phyloP scores from a whole-genome alignment of 2,329 filamentous ascomycete species.

The Hypoxylon sp. region DNA sequence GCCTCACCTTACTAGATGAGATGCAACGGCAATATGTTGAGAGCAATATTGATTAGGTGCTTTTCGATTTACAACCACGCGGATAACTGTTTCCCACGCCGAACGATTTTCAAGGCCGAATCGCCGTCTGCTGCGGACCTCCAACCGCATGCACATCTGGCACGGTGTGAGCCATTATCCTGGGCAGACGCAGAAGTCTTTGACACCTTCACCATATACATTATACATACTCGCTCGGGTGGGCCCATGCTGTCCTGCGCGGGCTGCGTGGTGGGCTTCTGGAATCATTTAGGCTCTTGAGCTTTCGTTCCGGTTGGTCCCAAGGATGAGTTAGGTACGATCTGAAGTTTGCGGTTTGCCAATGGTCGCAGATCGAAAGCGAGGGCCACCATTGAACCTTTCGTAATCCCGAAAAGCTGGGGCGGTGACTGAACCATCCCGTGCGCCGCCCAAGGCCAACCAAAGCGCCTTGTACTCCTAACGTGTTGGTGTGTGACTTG shows the following conservation, averaged over 20 bases:
- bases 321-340: slow-evolving; percentile 38
- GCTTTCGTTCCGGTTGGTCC: slow-evolving; percentile 39
- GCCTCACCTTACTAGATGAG: slow-evolving; percentile 14
- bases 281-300: slow-evolving; percentile 27
- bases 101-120: too few relatives aligned
- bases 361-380: slow-evolving; percentile 39
- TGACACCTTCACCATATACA: slow-evolving; percentile 25
- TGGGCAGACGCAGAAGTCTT: slow-evolving; percentile 11
- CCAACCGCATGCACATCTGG: slow-evolving; percentile 25
- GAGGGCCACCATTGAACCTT: slow-evolving; percentile 39
- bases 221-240: background rate
- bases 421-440: slow-evolving; percentile 39
- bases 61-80: slow-evolving; percentile 9
- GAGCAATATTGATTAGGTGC: slow-evolving; percentile 6
- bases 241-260: slow-evolving; percentile 5
- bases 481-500: slow-evolving; percentile 29
- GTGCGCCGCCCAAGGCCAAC: slow-evolving; percentile 40
- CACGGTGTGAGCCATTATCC: slow-evolving; percentile 6
- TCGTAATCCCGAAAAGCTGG: slow-evolving; percentile 43
- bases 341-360: slow-evolving; percentile 40
- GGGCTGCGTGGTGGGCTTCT: slow-evolving; percentile 9
- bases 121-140: slow-evolving; percentile 23
- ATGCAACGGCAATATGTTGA: slow-evolving; percentile 3
- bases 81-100: slow-evolving; percentile 3
- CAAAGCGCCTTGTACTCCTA: slow-evolving; percentile 38